Evolutionary conservation across 169 alveolate species (phyloP).

Genomic region (Cryptosporidium sp.): DNA sequence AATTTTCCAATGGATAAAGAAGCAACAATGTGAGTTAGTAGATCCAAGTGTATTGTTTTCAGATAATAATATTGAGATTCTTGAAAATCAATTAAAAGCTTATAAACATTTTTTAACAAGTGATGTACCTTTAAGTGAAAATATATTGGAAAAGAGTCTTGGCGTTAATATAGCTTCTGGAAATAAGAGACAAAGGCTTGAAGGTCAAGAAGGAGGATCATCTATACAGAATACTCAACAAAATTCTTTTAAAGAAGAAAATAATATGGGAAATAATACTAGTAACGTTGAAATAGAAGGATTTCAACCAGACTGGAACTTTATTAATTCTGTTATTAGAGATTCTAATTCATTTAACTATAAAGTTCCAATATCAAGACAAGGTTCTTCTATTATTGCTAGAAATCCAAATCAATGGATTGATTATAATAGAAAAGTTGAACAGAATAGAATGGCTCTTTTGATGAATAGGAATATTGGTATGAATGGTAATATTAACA

Average conservation of each 20-base stretch:
- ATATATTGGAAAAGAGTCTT: conserved; percentile 22
- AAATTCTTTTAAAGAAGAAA: background rate
- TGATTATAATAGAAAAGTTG: conserved; percentile 71
- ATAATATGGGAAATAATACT: background rate
- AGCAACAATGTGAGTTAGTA: conserved; percentile 78
- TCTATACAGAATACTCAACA: background rate
- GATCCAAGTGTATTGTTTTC: conserved; percentile 76
- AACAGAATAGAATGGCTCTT: conserved; percentile 67
- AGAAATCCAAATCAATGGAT: conserved; percentile 75
- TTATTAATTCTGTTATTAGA: conserved; percentile 36
- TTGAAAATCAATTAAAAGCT: conserved; percentile 79
- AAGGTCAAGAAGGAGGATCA: background rate
- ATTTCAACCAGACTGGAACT: conserved; percentile 63
- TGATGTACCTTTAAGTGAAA: conserved; percentile 29
- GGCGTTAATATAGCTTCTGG: background rate
- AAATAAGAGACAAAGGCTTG: conserved; percentile 13
- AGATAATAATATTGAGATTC: conserved; percentile 76
- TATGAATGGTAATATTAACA: background rate
- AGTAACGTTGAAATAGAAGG: background rate
- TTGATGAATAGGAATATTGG: conserved; percentile 10
- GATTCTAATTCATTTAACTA: conserved; percentile 16
- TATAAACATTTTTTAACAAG: conserved; percentile 76
- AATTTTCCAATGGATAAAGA: conserved; percentile 81
- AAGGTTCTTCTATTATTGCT: conserved; percentile 54
- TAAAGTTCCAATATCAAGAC: conserved; percentile 60